phyloP scores from a whole-genome alignment of 2,329 filamentous ascomycete species.

The Fonsecaea pugnacius region DNA sequence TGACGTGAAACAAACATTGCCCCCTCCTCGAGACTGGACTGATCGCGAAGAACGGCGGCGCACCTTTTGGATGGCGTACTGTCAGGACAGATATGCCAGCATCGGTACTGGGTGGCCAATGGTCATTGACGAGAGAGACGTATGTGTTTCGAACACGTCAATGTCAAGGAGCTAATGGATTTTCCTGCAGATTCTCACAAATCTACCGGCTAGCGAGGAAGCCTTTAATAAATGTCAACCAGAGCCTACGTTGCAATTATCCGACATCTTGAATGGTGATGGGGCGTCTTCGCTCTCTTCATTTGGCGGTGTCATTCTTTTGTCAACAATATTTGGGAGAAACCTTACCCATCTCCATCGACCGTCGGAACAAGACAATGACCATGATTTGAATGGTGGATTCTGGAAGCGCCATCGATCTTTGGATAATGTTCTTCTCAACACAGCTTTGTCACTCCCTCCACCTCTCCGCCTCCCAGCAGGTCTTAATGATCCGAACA shows the following conservation, averaged over 20 bases:
- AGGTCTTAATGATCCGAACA: slow-evolving; percentile 77
- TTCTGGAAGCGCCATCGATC: slow-evolving; percentile 94
- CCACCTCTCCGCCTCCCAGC: slow-evolving; percentile 76
- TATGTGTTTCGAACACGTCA: slow-evolving; percentile 39
- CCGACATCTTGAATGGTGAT: slow-evolving; percentile 63
- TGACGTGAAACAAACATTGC: slow-evolving; percentile 90
- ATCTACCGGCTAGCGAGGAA: slow-evolving; percentile 81
- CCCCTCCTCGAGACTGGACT: slow-evolving; percentile 87
- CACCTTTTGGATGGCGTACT: slow-evolving; percentile 95
- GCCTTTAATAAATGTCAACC: slow-evolving; percentile 80
- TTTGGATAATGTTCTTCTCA: slow-evolving; percentile 87
- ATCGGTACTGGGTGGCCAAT: slow-evolving; percentile 98
- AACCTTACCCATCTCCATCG: slow-evolving; percentile 91
- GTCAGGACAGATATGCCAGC: slow-evolving; percentile 86
- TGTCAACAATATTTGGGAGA: slow-evolving; percentile 87
- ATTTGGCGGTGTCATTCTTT: slow-evolving; percentile 77
- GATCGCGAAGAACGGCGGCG: slow-evolving; percentile 87
- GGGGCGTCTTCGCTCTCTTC: slow-evolving; percentile 76
- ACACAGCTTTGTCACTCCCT: slow-evolving; percentile 83
- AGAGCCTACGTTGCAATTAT: slow-evolving; percentile 71
- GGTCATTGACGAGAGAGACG: slow-evolving; percentile 86
- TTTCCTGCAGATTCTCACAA: slow-evolving; percentile 69
- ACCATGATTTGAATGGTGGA: slow-evolving; percentile 84
- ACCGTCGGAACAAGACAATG: slow-evolving; percentile 77
- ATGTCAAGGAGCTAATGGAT: slow-evolving; percentile 34